Conservation (phyloP, 164 flowering plant genomes). For the Cinnamomum chago region DNA sequence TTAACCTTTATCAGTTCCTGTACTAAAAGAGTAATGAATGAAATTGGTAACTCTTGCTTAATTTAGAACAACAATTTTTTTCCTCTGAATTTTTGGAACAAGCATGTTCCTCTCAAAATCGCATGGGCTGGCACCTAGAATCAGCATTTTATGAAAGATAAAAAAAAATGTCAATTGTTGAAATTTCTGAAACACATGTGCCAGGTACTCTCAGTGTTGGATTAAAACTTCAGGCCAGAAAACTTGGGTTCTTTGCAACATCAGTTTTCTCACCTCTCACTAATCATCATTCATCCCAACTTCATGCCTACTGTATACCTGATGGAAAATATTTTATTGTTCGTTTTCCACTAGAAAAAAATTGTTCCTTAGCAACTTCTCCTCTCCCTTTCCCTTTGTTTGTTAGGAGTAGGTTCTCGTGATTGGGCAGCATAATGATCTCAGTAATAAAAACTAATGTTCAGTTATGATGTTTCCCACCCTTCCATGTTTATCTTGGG, state of each 20-base stretch:
- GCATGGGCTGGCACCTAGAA: neutral
- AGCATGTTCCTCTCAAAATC: neutral
- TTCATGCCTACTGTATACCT: too few relatives aligned
- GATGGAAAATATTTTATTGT: too few relatives aligned
- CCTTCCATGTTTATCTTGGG: neutral
- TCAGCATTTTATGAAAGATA: neutral
- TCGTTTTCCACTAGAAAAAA: too few relatives aligned
- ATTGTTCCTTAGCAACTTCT: too few relatives aligned
- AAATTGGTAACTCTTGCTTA: too few relatives aligned
- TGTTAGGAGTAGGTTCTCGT: neutral
- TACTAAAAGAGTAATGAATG: neutral
- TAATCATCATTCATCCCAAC: too few relatives aligned
- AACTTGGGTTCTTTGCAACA: neutral
- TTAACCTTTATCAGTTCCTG: neutral
- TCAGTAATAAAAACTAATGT: too few relatives aligned
- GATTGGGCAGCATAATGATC: neutral
- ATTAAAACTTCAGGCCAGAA: neutral
- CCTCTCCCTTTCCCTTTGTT: neutral
- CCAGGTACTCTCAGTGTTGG: neutral
- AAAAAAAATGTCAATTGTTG: too few relatives aligned
- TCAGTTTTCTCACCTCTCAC: neutral
- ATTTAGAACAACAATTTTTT: neutral
- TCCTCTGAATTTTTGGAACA: neutral
- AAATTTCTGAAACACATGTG: too few relatives aligned
- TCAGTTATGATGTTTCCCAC: neutral